These are phyloP conservation scores for Trypethelium eluteriae DNA, from an alignment of 495 filamentous ascomycete species.

Conservation along the genomic window DNA sequence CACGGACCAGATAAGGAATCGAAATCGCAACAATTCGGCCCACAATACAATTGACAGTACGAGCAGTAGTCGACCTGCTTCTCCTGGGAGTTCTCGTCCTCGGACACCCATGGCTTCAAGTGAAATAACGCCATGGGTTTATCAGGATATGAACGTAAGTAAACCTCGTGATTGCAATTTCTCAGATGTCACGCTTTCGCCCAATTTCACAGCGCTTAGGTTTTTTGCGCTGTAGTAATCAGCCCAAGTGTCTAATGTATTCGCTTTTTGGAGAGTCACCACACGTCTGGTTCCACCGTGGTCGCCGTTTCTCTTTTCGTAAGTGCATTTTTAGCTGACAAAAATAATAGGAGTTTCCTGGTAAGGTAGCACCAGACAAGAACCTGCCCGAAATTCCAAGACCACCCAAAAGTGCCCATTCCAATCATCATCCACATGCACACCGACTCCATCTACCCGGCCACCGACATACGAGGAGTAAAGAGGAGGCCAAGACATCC, in stretches of 20 bases:
- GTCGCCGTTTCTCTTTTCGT: not conserved
- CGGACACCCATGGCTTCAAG: conserved; percentile 76
- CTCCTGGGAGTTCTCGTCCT: conserved; percentile 51
- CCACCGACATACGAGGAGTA: conserved; percentile 61
- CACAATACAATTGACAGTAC: conserved; percentile 48
- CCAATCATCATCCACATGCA: conserved; percentile 39
- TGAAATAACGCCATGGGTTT: conserved; percentile 92
- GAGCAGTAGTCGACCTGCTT: conserved; percentile 47
- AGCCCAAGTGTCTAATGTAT: not conserved
- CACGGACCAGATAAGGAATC: conserved; percentile 45
- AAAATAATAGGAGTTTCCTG: not conserved
- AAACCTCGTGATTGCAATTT: conserved; percentile 15
- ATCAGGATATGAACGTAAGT: conserved; percentile 75
- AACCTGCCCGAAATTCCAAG: not conserved
- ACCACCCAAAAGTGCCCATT: conserved; percentile 15
- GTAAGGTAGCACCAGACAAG: not conserved
- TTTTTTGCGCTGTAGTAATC: too few species aligned
- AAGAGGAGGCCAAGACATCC: conserved; percentile 59
- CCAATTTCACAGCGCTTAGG: too few species aligned
- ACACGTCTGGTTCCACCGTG: not conserved
- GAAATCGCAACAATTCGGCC: conserved; percentile 67
- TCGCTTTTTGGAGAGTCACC: not conserved
- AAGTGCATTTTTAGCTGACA: not conserved
- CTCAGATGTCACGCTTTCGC: not conserved
- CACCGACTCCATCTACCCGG: conserved; percentile 58